These are phyloP conservation scores for Backusella australiensis DNA, from an alignment of 192 early-diverging fungal genomes.

Conservation along the genomic window DNA sequence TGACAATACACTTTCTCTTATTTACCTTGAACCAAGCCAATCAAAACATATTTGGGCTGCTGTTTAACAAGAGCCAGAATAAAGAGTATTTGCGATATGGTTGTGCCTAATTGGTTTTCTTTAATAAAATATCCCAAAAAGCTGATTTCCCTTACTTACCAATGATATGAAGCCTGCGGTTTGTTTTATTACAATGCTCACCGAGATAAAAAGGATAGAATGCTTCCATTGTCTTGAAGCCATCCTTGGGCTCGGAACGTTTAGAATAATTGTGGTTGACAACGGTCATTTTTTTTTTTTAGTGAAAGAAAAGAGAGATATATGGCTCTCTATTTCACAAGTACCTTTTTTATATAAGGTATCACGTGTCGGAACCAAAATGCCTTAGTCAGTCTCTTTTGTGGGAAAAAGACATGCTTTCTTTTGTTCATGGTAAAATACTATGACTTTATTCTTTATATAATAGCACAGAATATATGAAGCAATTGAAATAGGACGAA, in stretches of 20 bases:
- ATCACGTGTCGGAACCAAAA: not conserved
- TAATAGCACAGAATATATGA: no score
- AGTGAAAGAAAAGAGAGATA: not conserved
- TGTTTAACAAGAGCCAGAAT: slow-evolving; percentile 18
- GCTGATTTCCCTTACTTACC: slow-evolving; percentile 32
- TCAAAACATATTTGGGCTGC: slow-evolving; percentile 34
- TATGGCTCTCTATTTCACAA: no score
- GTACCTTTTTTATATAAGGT: no score
- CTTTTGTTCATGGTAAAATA: no score
- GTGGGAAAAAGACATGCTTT: not conserved
- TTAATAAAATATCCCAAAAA: slow-evolving; percentile 23
- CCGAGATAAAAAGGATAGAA: slow-evolving; percentile 74
- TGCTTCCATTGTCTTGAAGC: slow-evolving; percentile 50
- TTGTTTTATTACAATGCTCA: slow-evolving; percentile 51
- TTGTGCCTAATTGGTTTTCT: not conserved
- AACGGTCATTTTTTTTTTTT: slow-evolving; percentile 13
- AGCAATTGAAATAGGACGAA: no score
- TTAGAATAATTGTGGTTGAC: slow-evolving; percentile 49
- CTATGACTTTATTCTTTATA: no score
- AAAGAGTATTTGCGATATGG: slow-evolving; percentile 20
- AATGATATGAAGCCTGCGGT: slow-evolving; percentile 54
- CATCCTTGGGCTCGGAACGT: slow-evolving; percentile 36
- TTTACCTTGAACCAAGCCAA: slow-evolving; percentile 39
- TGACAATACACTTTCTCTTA: not conserved
- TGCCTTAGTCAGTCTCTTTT: not conserved